Conservation (phyloP, 208 protist genomes). For the Leishmania gerbilli region DNA sequence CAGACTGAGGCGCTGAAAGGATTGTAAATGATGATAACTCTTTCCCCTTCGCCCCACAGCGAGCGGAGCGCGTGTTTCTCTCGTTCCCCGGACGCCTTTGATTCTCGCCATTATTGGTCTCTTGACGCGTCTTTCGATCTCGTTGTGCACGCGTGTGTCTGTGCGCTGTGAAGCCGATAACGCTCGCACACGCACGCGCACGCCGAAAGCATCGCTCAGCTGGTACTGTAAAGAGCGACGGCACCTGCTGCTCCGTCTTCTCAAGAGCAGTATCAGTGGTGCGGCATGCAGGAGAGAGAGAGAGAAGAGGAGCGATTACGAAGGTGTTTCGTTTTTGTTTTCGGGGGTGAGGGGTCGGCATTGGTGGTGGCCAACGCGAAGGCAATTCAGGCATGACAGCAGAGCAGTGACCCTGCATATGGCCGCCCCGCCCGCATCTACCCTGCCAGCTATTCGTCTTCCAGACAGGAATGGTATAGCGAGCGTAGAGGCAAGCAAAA, state of each 20-base stretch:
- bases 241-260: not conserved
- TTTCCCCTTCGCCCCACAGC: not conserved
- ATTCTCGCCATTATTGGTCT: not conserved
- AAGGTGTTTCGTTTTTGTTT: not conserved
- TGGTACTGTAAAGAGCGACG: not conserved
- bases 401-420: not conserved
- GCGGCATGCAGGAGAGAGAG: not conserved
- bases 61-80: not conserved
- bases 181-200: not conserved
- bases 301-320: not conserved
- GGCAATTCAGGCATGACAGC: not conserved
- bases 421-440: not conserved
- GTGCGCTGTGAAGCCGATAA: not conserved
- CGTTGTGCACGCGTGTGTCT: not conserved
- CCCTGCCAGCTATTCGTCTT: not conserved
- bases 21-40: not conserved
- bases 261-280: not conserved
- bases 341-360: no score
- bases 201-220: no score
- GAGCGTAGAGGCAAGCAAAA: not conserved
- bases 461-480: not conserved
- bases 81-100: not conserved
- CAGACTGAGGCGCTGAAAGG: not conserved
- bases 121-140: not conserved
- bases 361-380: not conserved